Conservation (phyloP, 441 rosid genomes). For the Populus trichocarpa region DNA sequence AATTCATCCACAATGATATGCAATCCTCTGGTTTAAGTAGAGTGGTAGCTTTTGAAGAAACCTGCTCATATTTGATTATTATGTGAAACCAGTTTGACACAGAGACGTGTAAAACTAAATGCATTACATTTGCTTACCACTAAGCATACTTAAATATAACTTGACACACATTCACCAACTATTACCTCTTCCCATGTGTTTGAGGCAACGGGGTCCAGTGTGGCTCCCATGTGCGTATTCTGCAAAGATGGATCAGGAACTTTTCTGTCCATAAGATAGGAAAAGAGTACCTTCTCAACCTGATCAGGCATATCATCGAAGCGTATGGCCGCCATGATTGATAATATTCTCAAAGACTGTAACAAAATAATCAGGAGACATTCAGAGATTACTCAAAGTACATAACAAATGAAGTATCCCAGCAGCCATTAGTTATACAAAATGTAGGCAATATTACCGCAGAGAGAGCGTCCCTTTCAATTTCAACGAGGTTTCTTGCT, state of each 20-base stretch:
- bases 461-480: conserved; percentile 60
- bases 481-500: conserved; percentile 70
- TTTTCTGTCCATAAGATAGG: conserved; percentile 56
- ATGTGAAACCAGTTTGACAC: background rate
- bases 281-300: conserved; percentile 49
- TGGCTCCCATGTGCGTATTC: conserved; percentile 26
- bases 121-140: background rate
- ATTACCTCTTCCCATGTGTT: conserved; percentile 80
- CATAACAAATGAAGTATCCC: conserved; percentile 7
- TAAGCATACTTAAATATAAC: background rate
- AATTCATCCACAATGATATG: conserved; percentile 77
- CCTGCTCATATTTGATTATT: conserved; percentile 3
- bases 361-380: conserved; percentile 16
- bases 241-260: conserved; percentile 38
- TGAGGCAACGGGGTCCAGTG: conserved; percentile 60
- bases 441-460: conserved; percentile 35
- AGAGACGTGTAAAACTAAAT: background rate
- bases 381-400: background rate
- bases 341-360: conserved; percentile 63
- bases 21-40: conserved; percentile 70
- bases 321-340: conserved; percentile 70
- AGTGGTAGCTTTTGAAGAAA: conserved; percentile 8
- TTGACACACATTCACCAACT: background rate
- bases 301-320: conserved; percentile 72
- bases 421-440: too few relatives aligned